phyloP scores from a whole-genome alignment of 2,329 filamentous ascomycete genomes.

The Arthroderma uncinatum region DNA sequence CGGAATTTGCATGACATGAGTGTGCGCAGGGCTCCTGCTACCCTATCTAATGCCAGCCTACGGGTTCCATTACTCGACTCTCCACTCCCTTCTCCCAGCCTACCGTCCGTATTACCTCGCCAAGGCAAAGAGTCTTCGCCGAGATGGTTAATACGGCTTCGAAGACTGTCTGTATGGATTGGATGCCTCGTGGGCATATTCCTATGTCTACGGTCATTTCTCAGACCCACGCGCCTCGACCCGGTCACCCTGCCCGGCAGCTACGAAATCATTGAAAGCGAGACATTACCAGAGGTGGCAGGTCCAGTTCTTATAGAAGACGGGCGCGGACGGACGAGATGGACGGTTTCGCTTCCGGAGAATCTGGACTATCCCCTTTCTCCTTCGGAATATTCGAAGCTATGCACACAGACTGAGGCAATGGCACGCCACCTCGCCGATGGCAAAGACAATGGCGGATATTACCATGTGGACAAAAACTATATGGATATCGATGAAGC shows the following conservation, averaged over 20 bases:
- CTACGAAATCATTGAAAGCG: conserved; percentile 63
- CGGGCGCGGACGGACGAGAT: conserved; percentile 52
- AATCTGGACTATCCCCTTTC: conserved; percentile 55
- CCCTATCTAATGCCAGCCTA: conserved; percentile 45
- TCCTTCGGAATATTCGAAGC: conserved; percentile 54
- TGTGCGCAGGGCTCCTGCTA: conserved; percentile 17
- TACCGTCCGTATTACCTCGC: conserved; percentile 56
- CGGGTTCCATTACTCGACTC: conserved; percentile 53
- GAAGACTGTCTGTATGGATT: conserved; percentile 47
- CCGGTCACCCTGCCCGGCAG: conserved; percentile 90
- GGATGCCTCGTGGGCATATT: conserved; percentile 24
- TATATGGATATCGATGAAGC: conserved; percentile 68
- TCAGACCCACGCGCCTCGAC: conserved; percentile 46
- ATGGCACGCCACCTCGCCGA: conserved; percentile 49
- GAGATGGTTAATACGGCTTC: conserved; percentile 47
- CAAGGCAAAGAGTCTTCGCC: conserved; percentile 51
- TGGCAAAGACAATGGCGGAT: conserved; percentile 35
- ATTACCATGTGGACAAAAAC: conserved; percentile 53
- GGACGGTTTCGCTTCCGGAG: conserved; percentile 71
- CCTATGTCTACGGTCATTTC: conserved; percentile 10
- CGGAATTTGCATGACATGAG: conserved; percentile 22
- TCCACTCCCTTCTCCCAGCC: conserved; percentile 58
- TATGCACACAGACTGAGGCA: conserved; percentile 57
- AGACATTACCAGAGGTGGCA: conserved; percentile 57
- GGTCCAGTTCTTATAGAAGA: conserved; percentile 62